Conservation (phyloP, 1,139 yeast species). For the Sugiyamaella neomexicana region DNA sequence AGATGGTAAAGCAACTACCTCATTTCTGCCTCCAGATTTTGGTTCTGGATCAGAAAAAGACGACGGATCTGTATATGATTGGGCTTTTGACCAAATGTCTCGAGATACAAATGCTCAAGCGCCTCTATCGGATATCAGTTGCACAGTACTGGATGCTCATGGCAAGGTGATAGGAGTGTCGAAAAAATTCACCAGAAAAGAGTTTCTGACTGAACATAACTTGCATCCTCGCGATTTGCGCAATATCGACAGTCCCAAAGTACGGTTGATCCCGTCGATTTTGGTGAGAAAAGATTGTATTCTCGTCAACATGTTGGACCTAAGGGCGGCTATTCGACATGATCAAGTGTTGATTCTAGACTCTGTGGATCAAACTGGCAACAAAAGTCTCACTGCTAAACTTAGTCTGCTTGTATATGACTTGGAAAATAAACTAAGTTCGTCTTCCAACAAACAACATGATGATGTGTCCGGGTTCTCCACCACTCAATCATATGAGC, state of each 20-base stretch:
- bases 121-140: slow-evolving; percentile 42
- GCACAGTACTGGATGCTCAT: slow-evolving; percentile 71
- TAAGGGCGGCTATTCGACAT: slow-evolving; percentile 77
- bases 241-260: slow-evolving; percentile 80
- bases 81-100: slow-evolving; percentile 16
- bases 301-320: slow-evolving; percentile 74
- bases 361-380: slow-evolving; percentile 48
- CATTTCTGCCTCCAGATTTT: slow-evolving; percentile 9
- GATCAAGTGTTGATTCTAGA: slow-evolving; percentile 82
- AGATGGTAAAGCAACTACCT: background rate
- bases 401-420: slow-evolving; percentile 81
- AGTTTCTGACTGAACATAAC: slow-evolving; percentile 68
- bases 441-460: slow-evolving; percentile 6
- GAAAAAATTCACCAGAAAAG: slow-evolving; percentile 68
- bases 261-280: slow-evolving; percentile 84
- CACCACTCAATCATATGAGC: slow-evolving; percentile 58
- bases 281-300: slow-evolving; percentile 76
- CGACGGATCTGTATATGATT: slow-evolving; percentile 9
- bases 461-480: slow-evolving; percentile 16
- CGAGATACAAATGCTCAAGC: background rate
- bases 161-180: slow-evolving; percentile 76
- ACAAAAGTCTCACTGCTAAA: slow-evolving; percentile 46
- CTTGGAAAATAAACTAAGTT: slow-evolving; percentile 69
- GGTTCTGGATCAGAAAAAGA: background rate
- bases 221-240: slow-evolving; percentile 78